Base-by-base conservation (phyloP, 2,329 filamentous ascomycete genomes). In the Volutella citrinella region DNA sequence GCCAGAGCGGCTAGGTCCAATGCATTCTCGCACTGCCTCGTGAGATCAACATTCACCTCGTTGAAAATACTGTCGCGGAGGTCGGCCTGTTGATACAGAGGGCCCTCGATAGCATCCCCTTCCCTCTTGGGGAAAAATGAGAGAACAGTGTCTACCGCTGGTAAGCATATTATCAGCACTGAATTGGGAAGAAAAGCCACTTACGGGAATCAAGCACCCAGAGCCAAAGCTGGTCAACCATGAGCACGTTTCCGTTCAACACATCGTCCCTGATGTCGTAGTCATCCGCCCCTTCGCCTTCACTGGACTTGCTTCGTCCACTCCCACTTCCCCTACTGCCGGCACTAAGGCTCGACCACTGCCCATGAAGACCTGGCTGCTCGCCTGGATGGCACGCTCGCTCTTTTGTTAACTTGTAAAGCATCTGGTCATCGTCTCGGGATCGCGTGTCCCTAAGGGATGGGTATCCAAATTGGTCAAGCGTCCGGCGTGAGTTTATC, bases 181-280 rank as follows among this genome's bases (percentile, higher is more conserved):
- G 5, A n/a, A n/a, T n/a, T n/a, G 0, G 5, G 15, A 3, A 2
- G 0, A 0, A 1, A 1, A 2, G 10, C 0, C 3, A 57, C 69
- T 57, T 51, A 75, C 72, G 69, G 12, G 62, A 70, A 34, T 76
- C 66, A n/a, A 78, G 64, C 0, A 66, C 69, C 74, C 74, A 78
- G 1, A 82, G 53, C 79, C 79, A 83, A 2, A 83, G 54, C 47
- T 83, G 78, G 38, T 83, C 80, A 0, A 83, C 74, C 76, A 83
- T 82, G n/a, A 83, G 54, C 4, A 78, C 66, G 23, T 81, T 80
- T 0, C 77, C 74, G 17, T 76, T 67, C 3, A 70, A 51, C 3
- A 74, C 55, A 7, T 61, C 49, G 7, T 72, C 65, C 1, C 61
- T 55, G 0, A 43, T 34, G 5, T 42, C 35, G 9, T 63, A 56